A percentile compares a stretch with the other conserved stretches of the same genome.
phyloP scores from a whole-genome alignment of 208 protist genomes.

The Leishmania gerbilli region DNA sequence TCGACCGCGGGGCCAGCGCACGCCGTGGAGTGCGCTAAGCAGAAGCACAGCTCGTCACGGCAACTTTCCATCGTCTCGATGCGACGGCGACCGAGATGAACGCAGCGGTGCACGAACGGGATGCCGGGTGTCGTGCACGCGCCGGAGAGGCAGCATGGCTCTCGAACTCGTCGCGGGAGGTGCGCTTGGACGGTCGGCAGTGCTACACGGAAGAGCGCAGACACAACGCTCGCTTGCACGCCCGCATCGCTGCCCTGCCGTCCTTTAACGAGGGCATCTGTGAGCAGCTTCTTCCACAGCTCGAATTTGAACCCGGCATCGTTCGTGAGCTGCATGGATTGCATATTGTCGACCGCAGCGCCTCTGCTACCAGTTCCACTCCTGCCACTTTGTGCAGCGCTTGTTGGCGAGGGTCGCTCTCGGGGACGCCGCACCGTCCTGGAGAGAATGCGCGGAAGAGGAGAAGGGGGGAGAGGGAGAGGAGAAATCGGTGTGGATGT shows the following conservation, averaged over 20 bases:
- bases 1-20: constrained; percentile 38
- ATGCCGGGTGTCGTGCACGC: constrained; percentile 38
- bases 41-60: constrained; percentile 66
- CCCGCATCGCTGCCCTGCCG: neutral
- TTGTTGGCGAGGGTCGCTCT: neutral
- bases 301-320: constrained; percentile 80
- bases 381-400: neutral
- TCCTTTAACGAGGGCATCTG: constrained; percentile 3
- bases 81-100: constrained; percentile 27
- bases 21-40: constrained; percentile 58
- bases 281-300: constrained; percentile 55
- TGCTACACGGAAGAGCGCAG: constrained; percentile 38
- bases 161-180: constrained; percentile 42
- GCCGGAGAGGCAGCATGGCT: constrained; percentile 61
- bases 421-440: constrained; percentile 1
- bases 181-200: constrained; percentile 36
- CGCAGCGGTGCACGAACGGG: constrained; percentile 33
- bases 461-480: neutral
- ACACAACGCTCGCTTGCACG: constrained; percentile 5
- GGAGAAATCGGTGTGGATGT: neutral
- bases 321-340: constrained; percentile 52
- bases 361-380: neutral
- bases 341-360: constrained; percentile 31
- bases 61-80: constrained; percentile 29
- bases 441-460: neutral